Evolutionary conservation across 768 basidiomycete species (phyloP).

Genomic region (Leccinum pellstonianum): DNA sequence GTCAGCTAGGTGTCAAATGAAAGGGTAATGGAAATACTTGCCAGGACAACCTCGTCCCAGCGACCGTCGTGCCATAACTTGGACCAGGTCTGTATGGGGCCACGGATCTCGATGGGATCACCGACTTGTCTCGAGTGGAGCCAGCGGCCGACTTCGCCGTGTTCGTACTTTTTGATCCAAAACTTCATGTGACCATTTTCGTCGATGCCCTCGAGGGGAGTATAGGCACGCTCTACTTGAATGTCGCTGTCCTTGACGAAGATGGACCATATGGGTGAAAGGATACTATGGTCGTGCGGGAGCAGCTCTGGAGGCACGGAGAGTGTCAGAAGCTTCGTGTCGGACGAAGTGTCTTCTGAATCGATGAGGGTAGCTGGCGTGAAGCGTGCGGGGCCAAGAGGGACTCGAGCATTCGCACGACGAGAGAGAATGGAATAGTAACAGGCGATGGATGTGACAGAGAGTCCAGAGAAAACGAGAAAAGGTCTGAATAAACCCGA

Average conservation of each 20-base stretch:
- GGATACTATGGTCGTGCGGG: conserved; percentile 16
- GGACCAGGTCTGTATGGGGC: conserved; percentile 68
- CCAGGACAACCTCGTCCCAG: conserved; percentile 85
- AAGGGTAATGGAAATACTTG: conserved; percentile 23
- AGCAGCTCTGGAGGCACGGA: conserved; percentile 48
- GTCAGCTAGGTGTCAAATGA: neutral
- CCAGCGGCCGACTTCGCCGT: conserved; percentile 84
- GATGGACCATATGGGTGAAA: conserved; percentile 66
- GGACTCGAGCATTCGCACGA: conserved; percentile 42
- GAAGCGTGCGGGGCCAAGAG: conserved; percentile 49
- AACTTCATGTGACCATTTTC: conserved; percentile 64
- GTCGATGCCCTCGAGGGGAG: conserved; percentile 73
- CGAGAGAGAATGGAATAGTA: conserved; percentile 56
- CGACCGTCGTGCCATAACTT: conserved; percentile 43
- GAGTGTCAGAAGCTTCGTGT: conserved; percentile 66
- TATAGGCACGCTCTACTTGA: conserved; percentile 84
- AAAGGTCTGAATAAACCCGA: conserved; percentile 8
- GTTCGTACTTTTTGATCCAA: conserved; percentile 79
- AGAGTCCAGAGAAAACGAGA: conserved; percentile 38
- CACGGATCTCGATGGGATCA: conserved; percentile 72
- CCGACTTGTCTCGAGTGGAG: conserved; percentile 67
- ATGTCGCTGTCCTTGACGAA: conserved; percentile 87
- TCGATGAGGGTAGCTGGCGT: conserved; percentile 59
- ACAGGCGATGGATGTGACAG: conserved; percentile 41
- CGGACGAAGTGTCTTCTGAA: conserved; percentile 49